Base-by-base conservation (phyloP, 441 rosid genomes). In the Capsella rubella region DNA sequence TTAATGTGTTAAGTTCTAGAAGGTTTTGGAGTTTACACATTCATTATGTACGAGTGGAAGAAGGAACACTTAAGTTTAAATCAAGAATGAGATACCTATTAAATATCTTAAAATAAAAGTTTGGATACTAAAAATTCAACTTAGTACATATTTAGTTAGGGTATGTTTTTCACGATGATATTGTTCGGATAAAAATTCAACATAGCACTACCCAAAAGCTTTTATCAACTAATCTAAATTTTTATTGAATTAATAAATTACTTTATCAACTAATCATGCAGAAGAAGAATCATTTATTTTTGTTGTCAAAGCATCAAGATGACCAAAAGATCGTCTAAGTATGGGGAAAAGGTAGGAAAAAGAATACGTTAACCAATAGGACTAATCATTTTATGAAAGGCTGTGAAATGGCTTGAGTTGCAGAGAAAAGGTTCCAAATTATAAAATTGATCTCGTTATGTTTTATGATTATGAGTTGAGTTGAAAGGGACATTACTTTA, bases 281-380 rank as follows among this genome's bases (percentile, higher is more conserved):
- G 27, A 55, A 64, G 58, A 65, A 65, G 1, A 28, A 46, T 64
- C 65, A 55, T 73, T 56, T 55, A 0, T 73, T 35, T 46, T 47
- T 56, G 4, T 35, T 64, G 71, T 35, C 71, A 13, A 65, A 66
- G 54, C 67, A 74, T 40, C 67, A 50, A 66, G 72, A 49, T 66
- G 60, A 74, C 72, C 60, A 49, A 66, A 53, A 52, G 69, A 62
- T 62, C 14, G 35, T 65, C 25, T 0, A 56, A 49, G 46, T 7
- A 28, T 58, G 67, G 60, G 40, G 72, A 66, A 74, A 67, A 58
- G 78, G 28, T 58, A 10, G 42, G 67, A 34, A 51, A 67, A 74
- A 74, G 47, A 50, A 67, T n/a, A 74, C 49, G 54, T 59, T 42
- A 67, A 49, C 55, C 73, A 74, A 74, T 58, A 39, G 46, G 67